Conservation (phyloP, 1,139 yeast species). For the Candida tropicalis region DNA sequence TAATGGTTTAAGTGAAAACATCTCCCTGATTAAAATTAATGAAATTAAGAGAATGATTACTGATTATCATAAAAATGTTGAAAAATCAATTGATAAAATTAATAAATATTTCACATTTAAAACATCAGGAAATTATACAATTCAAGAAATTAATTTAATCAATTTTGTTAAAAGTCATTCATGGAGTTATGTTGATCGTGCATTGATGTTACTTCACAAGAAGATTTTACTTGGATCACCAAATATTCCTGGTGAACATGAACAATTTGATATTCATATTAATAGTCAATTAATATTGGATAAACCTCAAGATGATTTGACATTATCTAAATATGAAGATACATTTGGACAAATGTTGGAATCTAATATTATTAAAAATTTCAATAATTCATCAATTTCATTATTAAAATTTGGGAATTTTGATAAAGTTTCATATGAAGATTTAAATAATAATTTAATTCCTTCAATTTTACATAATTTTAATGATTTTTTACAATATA, state of each 20-base stretch:
- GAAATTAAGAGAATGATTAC: constrained; percentile 50
- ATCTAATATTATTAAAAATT: constrained; percentile 40
- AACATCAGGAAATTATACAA: constrained; percentile 30
- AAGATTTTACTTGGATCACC: constrained; percentile 45
- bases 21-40: constrained; percentile 42
- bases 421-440: constrained; percentile 47
- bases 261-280: neutral
- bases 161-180: constrained; percentile 52
- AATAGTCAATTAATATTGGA: constrained; percentile 1
- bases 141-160: constrained; percentile 48
- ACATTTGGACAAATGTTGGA: constrained; percentile 45
- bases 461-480: constrained; percentile 62
- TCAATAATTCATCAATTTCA: constrained; percentile 37
- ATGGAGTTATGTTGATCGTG: constrained; percentile 59
- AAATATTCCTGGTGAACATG: constrained; percentile 11
- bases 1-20: constrained; percentile 39
- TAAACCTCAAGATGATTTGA: constrained; percentile 18
- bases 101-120: constrained; percentile 28
- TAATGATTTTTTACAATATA: constrained; percentile 53
- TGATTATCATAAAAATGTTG: constrained; percentile 51
- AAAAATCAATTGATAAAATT: constrained; percentile 42
- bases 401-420: constrained; percentile 38
- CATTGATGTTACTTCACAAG: constrained; percentile 56
- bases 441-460: constrained; percentile 52
- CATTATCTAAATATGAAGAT: constrained; percentile 43